phyloP scores from a whole-genome alignment of 257 asterid species.

The Nicotiana benthamiana region DNA sequence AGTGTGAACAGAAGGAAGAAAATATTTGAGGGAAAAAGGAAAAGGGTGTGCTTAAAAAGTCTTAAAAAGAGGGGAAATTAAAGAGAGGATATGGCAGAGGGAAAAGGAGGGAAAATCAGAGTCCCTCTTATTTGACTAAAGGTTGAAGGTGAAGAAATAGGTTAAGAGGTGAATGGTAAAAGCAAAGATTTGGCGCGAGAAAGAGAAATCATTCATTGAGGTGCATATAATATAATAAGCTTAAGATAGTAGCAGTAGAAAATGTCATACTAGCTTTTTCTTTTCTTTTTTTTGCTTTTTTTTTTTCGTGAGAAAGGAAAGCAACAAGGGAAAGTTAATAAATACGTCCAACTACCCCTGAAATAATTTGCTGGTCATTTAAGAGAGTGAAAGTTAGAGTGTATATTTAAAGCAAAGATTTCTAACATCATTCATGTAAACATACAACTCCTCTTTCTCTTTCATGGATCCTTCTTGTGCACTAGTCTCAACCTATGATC shows the following conservation, averaged over 20 bases:
- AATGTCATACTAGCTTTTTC: neutral
- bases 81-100: neutral
- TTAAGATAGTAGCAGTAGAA: neutral
- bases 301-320: neutral
- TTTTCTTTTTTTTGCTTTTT: neutral
- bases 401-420: constrained; percentile 7
- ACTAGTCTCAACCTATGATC: neutral
- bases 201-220: constrained; percentile 7
- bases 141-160: constrained; percentile 8
- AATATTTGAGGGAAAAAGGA: neutral
- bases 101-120: constrained; percentile 9
- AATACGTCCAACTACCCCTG: neutral
- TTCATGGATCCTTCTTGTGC: constrained; percentile 4
- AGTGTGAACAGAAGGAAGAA: neutral
- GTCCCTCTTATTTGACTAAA: constrained; percentile 23
- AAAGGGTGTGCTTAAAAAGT: constrained; percentile 15
- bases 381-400: neutral
- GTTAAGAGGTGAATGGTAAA: constrained; percentile 8
- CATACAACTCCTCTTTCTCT: neutral
- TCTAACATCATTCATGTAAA: neutral
- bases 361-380: constrained; percentile 8
- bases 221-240: constrained; percentile 5
- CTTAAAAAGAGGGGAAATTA: neutral
- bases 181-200: constrained; percentile 35
- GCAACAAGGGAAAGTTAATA: neutral